These are phyloP conservation scores for Pseudogymnoascus sp. DNA, from an alignment of 2,329 filamentous ascomycete species.

Conservation along the genomic window DNA sequence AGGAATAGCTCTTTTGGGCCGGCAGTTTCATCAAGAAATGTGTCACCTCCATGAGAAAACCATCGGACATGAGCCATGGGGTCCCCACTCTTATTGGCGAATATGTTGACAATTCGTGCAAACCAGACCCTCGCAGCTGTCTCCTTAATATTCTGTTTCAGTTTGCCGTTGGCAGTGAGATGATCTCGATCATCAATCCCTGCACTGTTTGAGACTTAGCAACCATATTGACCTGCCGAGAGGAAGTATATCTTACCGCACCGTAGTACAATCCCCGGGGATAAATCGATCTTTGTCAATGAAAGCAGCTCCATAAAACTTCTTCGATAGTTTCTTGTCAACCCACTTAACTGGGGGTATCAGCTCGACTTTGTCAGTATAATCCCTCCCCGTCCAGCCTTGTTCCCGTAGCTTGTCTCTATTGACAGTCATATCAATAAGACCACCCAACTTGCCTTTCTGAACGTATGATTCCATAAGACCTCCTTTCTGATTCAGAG, in stretches of 20 bases:
- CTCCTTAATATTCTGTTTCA: slow-evolving; percentile 1
- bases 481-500: slow-evolving; percentile 6
- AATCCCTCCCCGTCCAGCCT: neutral
- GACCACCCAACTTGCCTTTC: neutral
- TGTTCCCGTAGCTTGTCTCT: slow-evolving; percentile 8
- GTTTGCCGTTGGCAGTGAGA: neutral
- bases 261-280: neutral
- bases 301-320: neutral
- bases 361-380: neutral
- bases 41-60: slow-evolving; percentile 19
- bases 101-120: slow-evolving; percentile 16
- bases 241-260: neutral
- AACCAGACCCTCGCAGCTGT: slow-evolving; percentile 12
- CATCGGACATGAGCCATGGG: slow-evolving; percentile 18
- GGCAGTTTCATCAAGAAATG: slow-evolving; percentile 17
- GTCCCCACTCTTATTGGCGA: slow-evolving; percentile 8
- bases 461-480: neutral
- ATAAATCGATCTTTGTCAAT: slow-evolving; percentile 1
- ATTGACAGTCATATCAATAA: slow-evolving; percentile 12
- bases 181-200: neutral
- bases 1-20: slow-evolving; percentile 20
- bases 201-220: neutral
- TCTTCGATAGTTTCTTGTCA: neutral
- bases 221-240: neutral
- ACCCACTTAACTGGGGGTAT: slow-evolving; percentile 1